These are phyloP conservation scores for Vaccinium darrowii DNA, from an alignment of 148 eudicot species.

Conservation along the genomic window DNA sequence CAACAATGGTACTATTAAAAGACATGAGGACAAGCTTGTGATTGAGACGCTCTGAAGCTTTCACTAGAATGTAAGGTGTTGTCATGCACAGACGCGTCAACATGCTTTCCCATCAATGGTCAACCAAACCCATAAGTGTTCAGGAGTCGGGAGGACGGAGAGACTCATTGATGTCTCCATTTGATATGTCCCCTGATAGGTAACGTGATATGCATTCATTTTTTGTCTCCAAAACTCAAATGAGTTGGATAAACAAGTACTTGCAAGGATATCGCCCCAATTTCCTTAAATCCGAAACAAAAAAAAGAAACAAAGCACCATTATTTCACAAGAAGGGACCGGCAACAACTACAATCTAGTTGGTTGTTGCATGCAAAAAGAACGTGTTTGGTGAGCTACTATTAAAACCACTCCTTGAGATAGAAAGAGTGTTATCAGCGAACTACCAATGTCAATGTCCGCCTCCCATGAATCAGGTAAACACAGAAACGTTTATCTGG, in stretches of 20 bases:
- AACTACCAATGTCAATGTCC: constrained; percentile 33
- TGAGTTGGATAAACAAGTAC: background rate
- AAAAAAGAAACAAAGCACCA: background rate
- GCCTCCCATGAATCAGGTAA: constrained; percentile 58
- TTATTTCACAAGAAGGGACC: background rate
- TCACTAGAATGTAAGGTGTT: background rate
- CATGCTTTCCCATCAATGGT: background rate
- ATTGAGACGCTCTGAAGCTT: background rate
- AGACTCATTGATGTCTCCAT: background rate
- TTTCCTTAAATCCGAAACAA: background rate
- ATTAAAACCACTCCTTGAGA: constrained; percentile 37
- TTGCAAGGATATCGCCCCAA: background rate
- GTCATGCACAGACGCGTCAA: background rate
- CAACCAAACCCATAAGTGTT: background rate
- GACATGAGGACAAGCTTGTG: background rate
- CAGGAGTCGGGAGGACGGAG: background rate
- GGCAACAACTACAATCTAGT: background rate
- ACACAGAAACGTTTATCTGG: constrained; percentile 29
- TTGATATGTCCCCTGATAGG: background rate
- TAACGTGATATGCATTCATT: background rate
- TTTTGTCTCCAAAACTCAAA: background rate
- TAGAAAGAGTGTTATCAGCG: constrained; percentile 41
- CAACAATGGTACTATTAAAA: background rate
- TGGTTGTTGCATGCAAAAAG: background rate
- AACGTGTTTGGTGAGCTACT: constrained; percentile 43